Conservation (phyloP, 805 yeast species). For the Cyberlindnera samutprakarnensis region DNA sequence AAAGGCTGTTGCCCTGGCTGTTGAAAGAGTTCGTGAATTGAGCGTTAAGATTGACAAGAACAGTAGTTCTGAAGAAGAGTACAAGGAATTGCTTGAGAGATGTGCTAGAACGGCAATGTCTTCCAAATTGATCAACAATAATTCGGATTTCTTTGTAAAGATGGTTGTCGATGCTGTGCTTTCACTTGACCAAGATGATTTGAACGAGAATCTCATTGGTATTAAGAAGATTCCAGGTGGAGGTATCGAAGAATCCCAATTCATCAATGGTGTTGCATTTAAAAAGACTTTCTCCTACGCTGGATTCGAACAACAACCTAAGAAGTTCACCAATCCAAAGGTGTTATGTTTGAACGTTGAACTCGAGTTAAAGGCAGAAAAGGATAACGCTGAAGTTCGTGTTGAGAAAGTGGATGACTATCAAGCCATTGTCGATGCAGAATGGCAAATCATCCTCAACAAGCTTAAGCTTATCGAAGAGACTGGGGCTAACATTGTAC, state of each 20-base stretch:
- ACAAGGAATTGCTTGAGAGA: conserved; percentile 73
- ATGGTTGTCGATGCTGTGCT: conserved; percentile 96
- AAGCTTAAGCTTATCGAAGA: conserved; percentile 77
- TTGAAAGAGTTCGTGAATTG: conserved; percentile 62
- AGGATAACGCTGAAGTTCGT: conserved; percentile 97
- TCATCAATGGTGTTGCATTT: conserved; percentile 92
- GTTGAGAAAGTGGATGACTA: conserved; percentile 90
- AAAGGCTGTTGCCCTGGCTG: conserved; percentile 72
- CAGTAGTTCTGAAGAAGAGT: conserved; percentile 38
- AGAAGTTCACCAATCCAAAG: conserved; percentile 70
- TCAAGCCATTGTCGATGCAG: conserved; percentile 98
- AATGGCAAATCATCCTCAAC: conserved; percentile 87
- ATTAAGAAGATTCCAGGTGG: conserved; percentile 95
- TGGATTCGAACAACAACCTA: conserved; percentile 98
- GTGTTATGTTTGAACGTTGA: conserved; percentile 84
- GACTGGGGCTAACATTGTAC: conserved; percentile 87
- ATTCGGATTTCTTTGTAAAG: conserved; percentile 83
- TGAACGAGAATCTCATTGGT: conserved; percentile 88
- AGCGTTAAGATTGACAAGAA: conserved; percentile 60
- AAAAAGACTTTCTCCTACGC: conserved; percentile 97
- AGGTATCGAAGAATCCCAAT: conserved; percentile 85
- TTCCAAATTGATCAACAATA: conserved; percentile 83
- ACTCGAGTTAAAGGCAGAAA: conserved; percentile 94
- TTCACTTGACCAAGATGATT: conserved; percentile 73
- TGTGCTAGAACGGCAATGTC: conserved; percentile 98